These are phyloP conservation scores for Antitrichia curtipendula DNA, from an alignment of 225 moss, liverwort and hornwort species.

Conservation along the genomic window DNA sequence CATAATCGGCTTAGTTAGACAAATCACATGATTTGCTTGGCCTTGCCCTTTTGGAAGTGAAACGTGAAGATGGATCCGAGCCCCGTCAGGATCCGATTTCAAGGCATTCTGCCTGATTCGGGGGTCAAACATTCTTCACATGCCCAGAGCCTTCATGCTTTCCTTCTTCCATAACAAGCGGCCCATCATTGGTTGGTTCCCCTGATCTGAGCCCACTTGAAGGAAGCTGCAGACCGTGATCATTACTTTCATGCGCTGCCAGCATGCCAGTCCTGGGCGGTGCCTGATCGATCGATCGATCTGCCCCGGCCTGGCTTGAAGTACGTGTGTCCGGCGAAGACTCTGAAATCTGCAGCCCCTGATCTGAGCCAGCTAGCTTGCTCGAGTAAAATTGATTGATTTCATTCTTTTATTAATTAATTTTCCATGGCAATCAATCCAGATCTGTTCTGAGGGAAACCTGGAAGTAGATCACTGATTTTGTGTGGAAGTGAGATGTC, in stretches of 20 bases:
- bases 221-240: background rate
- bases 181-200: background rate
- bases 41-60: background rate
- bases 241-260: background rate
- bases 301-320: background rate
- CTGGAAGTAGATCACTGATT: background rate
- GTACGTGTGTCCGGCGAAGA: background rate
- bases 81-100: background rate
- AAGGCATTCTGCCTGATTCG: background rate
- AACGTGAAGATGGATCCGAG: background rate
- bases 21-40: background rate
- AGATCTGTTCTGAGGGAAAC: background rate
- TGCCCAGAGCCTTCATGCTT: background rate
- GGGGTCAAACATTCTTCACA: slow-evolving; percentile 10
- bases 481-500: background rate
- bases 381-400: background rate
- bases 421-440: background rate
- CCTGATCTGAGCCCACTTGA: background rate
- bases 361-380: background rate
- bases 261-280: background rate
- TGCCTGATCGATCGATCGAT: background rate
- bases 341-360: background rate
- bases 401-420: background rate
- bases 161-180: background rate
- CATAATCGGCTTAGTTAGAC: background rate